Base-by-base conservation (phyloP, 306 rosid genomes). In the Albizia julibrissin region DNA sequence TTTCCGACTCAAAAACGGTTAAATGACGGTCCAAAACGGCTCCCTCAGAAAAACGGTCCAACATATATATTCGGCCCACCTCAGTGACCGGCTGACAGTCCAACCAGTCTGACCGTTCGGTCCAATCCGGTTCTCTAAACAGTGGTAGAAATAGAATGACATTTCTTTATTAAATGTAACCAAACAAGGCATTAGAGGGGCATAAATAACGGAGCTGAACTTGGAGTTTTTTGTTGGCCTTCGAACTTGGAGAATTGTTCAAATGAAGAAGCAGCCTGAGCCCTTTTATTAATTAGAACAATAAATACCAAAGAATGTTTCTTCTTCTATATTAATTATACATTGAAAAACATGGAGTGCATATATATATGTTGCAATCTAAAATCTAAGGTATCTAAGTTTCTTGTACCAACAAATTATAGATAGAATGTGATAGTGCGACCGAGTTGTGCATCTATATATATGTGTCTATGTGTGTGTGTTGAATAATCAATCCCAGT, bases 401-500 rank as follows among this genome's bases (percentile, higher is more conserved):
- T 70, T 47, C 26, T 46, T 47, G 47, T 8, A 16, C 11, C 39
- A 46, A 46, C 34, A 15, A 15, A 49, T 49, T 19, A 52, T 16
- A 71, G 46, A 72, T 22, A 72, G 76, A 44, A 27, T 6, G 22
- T 27, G 44, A 73, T 73, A 49, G 61, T 10, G 61, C 19, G 13
- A 44, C 49, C 47, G 2, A 44, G 49, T 44, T 44, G 49, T 44
- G 49, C 49, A 44, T 49, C 54, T 52, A 27, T 33, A 9, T n/a
- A n/a, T 2, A 29, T 29, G 31, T 29, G 31, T 29, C 2, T 2
- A 29, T 39, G 14, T 21, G 47, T 52, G 3, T 52, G 33, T 54
- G 61, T 52, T 52, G 10, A 52, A 7, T 54, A 8, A 9, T 75
- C 66, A 74, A 18, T 64, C 49, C 89, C 93, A 90, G n/a, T 88